phyloP scores from a whole-genome alignment of 805 yeast species.

The Hanseniaspora thailandica region DNA sequence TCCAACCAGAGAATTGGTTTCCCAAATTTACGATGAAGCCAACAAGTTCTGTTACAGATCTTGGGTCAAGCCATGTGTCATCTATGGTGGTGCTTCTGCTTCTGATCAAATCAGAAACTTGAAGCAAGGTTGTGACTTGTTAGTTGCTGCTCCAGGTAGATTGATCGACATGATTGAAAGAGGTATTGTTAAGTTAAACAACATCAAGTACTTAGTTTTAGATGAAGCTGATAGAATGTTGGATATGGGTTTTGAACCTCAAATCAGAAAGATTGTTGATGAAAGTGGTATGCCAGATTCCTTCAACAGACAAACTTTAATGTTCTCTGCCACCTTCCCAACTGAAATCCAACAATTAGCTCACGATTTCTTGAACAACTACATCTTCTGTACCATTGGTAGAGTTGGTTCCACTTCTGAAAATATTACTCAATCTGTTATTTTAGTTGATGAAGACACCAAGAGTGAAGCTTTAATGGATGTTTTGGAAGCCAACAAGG shows the following conservation, averaged over 20 bases:
- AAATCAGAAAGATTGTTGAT: slow-evolving; percentile 94
- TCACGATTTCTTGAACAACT: slow-evolving; percentile 89
- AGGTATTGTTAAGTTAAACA: slow-evolving; percentile 79
- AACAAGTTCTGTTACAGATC: slow-evolving; percentile 93
- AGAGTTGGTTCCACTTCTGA: slow-evolving; percentile 98
- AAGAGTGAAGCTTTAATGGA: slow-evolving; percentile 85
- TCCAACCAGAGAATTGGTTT: slow-evolving; percentile 97
- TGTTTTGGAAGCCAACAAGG: slow-evolving; percentile 67
- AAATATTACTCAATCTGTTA: slow-evolving; percentile 87
- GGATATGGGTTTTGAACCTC: slow-evolving; percentile 99
- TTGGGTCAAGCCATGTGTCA: slow-evolving; percentile 94
- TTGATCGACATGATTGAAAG: slow-evolving; percentile 89
- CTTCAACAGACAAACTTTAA: slow-evolving; percentile 82
- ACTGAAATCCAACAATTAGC: slow-evolving; percentile 94
- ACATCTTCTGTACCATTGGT: slow-evolving; percentile 93
- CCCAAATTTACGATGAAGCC: slow-evolving; percentile 93
- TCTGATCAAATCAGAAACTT: slow-evolving; percentile 76
- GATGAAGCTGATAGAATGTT: slow-evolving; percentile 99
- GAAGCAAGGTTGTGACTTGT: slow-evolving; percentile 85
- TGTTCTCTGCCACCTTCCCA: slow-evolving; percentile 99
- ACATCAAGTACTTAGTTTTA: slow-evolving; percentile 84
- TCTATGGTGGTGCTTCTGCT: slow-evolving; percentile 97
- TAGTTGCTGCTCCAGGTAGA: slow-evolving; percentile 99
- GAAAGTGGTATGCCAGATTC: slow-evolving; percentile 96
- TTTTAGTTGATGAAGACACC: slow-evolving; percentile 86